These are phyloP conservation scores for Suillus subluteus DNA, from an alignment of 768 basidiomycete genomes.

Conservation along the genomic window DNA sequence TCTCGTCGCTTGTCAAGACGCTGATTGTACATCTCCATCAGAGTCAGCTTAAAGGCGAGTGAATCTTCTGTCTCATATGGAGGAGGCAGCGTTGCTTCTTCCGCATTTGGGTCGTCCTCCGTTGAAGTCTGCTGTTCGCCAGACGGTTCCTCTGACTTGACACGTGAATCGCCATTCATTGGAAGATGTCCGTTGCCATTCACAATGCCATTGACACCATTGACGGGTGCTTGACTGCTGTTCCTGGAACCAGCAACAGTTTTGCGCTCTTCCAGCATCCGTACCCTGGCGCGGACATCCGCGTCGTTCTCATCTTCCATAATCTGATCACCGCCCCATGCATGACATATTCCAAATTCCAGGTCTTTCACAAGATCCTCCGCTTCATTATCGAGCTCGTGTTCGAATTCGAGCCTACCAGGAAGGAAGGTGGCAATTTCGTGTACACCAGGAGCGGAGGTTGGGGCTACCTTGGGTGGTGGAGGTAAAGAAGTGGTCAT, in stretches of 20 bases:
- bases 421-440: constrained; percentile 94
- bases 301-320: constrained; percentile 77
- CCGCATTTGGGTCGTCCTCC: constrained; percentile 61
- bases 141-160: constrained; percentile 51
- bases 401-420: constrained; percentile 97
- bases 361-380: constrained; percentile 95
- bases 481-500: constrained; percentile 64
- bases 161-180: constrained; percentile 40
- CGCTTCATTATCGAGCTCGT: constrained; percentile 96
- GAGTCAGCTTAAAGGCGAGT: constrained; percentile 82
- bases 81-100: constrained; percentile 71
- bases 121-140: constrained; percentile 38
- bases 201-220: constrained; percentile 29
- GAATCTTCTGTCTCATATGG: constrained; percentile 86
- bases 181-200: constrained; percentile 43
- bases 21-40: constrained; percentile 91
- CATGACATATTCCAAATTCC: constrained; percentile 88
- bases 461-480: constrained; percentile 74
- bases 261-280: constrained; percentile 45
- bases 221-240: constrained; percentile 27
- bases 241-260: constrained; percentile 21
- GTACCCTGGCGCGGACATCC: constrained; percentile 60
- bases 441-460: constrained; percentile 89
- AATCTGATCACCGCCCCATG: constrained; percentile 84
- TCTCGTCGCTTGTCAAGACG: constrained; percentile 85